Evolutionary conservation across 2,329 filamentous ascomycete genomes (phyloP).

Genomic region (Cercospora berteroae): DNA sequence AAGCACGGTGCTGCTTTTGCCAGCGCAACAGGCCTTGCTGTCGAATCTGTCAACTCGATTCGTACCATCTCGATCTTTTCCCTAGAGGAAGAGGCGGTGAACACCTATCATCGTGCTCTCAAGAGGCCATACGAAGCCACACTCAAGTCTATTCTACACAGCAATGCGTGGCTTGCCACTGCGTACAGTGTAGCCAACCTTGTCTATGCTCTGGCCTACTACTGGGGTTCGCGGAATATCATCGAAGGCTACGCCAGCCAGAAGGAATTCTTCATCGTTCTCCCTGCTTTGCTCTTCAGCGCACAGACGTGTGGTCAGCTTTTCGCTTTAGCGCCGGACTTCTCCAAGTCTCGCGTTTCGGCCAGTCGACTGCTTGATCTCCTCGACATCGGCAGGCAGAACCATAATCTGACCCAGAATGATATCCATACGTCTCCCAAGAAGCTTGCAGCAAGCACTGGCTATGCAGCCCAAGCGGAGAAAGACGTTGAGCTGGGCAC

Average conservation of each 20-base stretch:
- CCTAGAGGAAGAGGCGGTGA: conserved; percentile 50
- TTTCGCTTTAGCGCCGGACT: conserved; percentile 71
- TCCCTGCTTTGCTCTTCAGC: conserved; percentile 68
- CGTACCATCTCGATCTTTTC: conserved; percentile 53
- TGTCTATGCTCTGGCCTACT: conserved; percentile 73
- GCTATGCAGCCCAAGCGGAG: background rate
- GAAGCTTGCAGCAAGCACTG: conserved; percentile 4
- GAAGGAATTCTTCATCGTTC: conserved; percentile 71
- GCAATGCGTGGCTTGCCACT: conserved; percentile 50
- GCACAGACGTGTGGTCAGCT: conserved; percentile 72
- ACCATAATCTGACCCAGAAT: conserved; percentile 8
- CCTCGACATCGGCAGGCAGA: conserved; percentile 38
- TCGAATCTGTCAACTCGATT: conserved; percentile 48
- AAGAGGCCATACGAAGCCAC: conserved; percentile 26
- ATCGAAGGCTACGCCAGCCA: conserved; percentile 63
- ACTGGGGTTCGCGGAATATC: conserved; percentile 74
- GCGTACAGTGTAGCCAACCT: conserved; percentile 62
- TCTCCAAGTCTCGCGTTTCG: conserved; percentile 65
- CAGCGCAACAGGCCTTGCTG: conserved; percentile 51
- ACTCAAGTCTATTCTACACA: conserved; percentile 23
- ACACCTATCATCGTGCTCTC: conserved; percentile 26
- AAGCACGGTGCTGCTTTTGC: conserved; percentile 53
- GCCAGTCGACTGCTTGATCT: conserved; percentile 56
- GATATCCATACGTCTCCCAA: conserved; percentile 8
- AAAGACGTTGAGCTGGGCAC: conserved; percentile 14